A percentile compares a stretch with the other conserved stretches of the same genome.
Evolutionary conservation across 2,329 filamentous ascomycete genomes (phyloP).

Genomic region (Lithohypha guttulata): DNA sequence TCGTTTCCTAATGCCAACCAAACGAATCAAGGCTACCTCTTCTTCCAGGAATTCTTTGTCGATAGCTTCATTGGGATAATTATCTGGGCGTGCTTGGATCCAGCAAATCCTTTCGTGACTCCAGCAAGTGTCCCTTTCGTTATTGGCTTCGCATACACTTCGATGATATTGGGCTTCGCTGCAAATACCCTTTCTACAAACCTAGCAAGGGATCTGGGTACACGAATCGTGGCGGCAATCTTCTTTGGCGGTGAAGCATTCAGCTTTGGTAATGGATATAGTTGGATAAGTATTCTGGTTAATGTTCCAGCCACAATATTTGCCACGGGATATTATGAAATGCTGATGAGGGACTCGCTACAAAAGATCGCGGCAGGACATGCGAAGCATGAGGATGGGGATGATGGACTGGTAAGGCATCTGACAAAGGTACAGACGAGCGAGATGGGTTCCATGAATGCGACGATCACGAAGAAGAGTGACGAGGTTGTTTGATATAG

Average conservation of each 20-base stretch:
- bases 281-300: slow-evolving; percentile 45
- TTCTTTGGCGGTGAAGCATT: slow-evolving; percentile 46
- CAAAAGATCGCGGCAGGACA: slow-evolving; percentile 41
- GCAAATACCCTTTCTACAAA: slow-evolving; percentile 47
- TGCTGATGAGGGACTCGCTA: slow-evolving; percentile 44
- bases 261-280: slow-evolving; percentile 33
- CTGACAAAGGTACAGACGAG: slow-evolving; percentile 28
- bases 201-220: slow-evolving; percentile 48
- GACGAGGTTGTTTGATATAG: too few relatives aligned
- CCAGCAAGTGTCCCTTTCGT: slow-evolving; percentile 40
- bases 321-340: slow-evolving; percentile 45
- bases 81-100: slow-evolving; percentile 49
- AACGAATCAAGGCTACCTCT: slow-evolving; percentile 45
- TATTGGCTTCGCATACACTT: slow-evolving; percentile 46
- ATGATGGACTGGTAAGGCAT: slow-evolving; percentile 39
- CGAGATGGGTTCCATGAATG: slow-evolving; percentile 16
- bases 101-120: slow-evolving; percentile 47
- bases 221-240: slow-evolving; percentile 48
- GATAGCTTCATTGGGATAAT: slow-evolving; percentile 46
- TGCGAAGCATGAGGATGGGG: slow-evolving; percentile 40
- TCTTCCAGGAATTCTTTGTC: slow-evolving; percentile 51
- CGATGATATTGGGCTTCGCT: slow-evolving; percentile 48
- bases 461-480: neutral
- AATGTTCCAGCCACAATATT: slow-evolving; percentile 49
- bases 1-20: slow-evolving; percentile 42